Percentiles rank a stretch among this genome's conserved stretches.
These are phyloP conservation scores for Skeletonema menzelii DNA, from an alignment of 108 stramenopile species.

Conservation along the genomic window DNA sequence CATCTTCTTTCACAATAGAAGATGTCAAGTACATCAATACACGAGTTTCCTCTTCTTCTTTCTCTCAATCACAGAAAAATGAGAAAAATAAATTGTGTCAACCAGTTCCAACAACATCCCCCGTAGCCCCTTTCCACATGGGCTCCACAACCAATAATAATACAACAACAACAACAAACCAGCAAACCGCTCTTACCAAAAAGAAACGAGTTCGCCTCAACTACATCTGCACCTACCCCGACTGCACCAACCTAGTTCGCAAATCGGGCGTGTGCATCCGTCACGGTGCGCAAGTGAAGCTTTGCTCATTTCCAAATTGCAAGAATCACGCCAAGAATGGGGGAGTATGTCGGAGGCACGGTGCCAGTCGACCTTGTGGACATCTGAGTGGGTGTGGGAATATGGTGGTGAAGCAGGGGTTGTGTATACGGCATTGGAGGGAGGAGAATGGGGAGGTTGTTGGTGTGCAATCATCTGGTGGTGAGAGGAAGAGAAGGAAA, in stretches of 20 bases:
- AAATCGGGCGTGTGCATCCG: background rate
- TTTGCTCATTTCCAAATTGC: background rate
- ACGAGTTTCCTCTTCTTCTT: too few relatives aligned
- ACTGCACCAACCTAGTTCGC: background rate
- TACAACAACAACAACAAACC: background rate
- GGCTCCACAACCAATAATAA: too few relatives aligned
- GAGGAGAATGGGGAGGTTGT: background rate
- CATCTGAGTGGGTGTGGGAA: background rate
- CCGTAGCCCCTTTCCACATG: too few relatives aligned
- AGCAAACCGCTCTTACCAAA: background rate
- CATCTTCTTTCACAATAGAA: too few relatives aligned
- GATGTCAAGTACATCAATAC: too few relatives aligned
- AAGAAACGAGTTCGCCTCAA: background rate
- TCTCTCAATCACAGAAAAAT: too few relatives aligned
- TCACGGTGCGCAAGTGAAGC: background rate
- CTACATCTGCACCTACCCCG: background rate
- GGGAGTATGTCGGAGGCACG: background rate
- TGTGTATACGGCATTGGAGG: background rate
- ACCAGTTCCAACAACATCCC: too few relatives aligned
- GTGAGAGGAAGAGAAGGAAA: too few relatives aligned
- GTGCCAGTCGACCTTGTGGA: background rate
- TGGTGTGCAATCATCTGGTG: too few relatives aligned
- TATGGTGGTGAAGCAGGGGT: background rate
- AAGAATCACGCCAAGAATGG: background rate
- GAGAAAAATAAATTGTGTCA: too few relatives aligned